Evolutionary conservation across 495 filamentous ascomycete genomes (phyloP).

Genomic region (Ramalina peruviana): DNA sequence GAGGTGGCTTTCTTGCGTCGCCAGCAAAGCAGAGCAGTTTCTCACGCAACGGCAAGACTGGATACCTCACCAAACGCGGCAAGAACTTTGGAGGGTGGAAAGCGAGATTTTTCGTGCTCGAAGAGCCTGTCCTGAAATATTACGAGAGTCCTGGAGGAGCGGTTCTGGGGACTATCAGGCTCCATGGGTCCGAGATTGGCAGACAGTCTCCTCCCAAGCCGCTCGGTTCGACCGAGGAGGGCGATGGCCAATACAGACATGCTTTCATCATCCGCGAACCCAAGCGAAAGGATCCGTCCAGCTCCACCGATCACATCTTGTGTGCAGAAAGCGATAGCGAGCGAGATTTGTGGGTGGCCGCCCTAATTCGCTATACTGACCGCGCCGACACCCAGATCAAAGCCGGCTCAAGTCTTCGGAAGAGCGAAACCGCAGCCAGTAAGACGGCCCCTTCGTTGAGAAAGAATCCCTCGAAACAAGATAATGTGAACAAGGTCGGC

Average conservation of each 20-base stretch:
- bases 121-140: conserved; percentile 80
- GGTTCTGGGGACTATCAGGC: conserved; percentile 84
- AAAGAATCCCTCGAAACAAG: conserved; percentile 31
- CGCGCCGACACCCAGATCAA: conserved; percentile 43
- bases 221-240: conserved; percentile 49
- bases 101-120: conserved; percentile 81
- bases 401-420: conserved; percentile 13
- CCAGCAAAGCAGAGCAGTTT: conserved; percentile 38
- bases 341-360: conserved; percentile 86
- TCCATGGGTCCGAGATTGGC: conserved; percentile 83
- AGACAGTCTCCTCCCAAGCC: conserved; percentile 60
- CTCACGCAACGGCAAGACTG: conserved; percentile 62
- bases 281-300: conserved; percentile 88
- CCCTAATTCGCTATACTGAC: conserved; percentile 82
- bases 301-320: conserved; percentile 82
- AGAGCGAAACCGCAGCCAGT: conserved; percentile 18
- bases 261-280: conserved; percentile 90
- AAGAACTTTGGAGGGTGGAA: conserved; percentile 99
- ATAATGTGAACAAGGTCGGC: conserved; percentile 28
- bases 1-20: conserved; percentile 24
- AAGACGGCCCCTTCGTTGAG: conserved; percentile 24
- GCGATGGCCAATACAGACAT: conserved; percentile 90
- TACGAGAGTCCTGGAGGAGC: conserved; percentile 80
- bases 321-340: conserved; percentile 92
- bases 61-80: conserved; percentile 88